Evolutionary conservation across 2,329 filamentous ascomycete genomes (phyloP).

Genomic region (Clonostachys solani): DNA sequence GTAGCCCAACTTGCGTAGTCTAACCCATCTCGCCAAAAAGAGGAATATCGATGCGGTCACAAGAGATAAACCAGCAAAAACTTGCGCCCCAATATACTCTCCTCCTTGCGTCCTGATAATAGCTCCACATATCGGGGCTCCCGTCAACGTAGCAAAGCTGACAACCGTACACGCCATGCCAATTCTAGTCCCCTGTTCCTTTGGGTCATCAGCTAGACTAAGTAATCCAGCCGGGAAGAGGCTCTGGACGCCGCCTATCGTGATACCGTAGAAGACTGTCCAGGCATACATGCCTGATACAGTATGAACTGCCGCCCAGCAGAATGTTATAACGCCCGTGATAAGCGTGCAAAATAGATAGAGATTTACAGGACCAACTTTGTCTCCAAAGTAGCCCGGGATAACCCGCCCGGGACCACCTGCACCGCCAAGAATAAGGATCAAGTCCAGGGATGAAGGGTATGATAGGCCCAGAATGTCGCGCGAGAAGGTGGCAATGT

Average conservation of each 20-base stretch:
- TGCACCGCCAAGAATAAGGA: constrained; percentile 60
- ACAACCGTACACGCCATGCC: constrained; percentile 48
- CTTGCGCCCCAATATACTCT: constrained; percentile 22
- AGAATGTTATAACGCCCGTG: constrained; percentile 39
- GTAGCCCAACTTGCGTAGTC: too few species aligned
- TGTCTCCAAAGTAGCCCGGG: constrained; percentile 55
- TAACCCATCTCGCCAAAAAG: constrained; percentile 23
- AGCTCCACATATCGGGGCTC: constrained; percentile 1
- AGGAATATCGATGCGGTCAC: constrained; percentile 30
- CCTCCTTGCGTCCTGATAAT: constrained; percentile 5
- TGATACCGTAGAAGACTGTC: constrained; percentile 57
- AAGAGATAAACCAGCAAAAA: constrained; percentile 48
- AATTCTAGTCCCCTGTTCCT: constrained; percentile 28
- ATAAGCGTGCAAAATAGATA: constrained; percentile 41
- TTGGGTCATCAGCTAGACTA: not conserved
- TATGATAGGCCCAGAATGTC: constrained; percentile 24
- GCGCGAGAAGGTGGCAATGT: constrained; percentile 42
- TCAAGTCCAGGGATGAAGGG: constrained; percentile 56
- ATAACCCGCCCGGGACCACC: constrained; percentile 44
- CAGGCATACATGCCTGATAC: constrained; percentile 54
- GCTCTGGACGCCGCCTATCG: constrained; percentile 56
- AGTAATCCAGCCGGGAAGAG: constrained; percentile 50
- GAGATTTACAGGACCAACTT: constrained; percentile 54
- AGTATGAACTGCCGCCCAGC: constrained; percentile 55
- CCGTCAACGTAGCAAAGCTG: constrained; percentile 3